These are phyloP conservation scores for Neofusicoccum parvum DNA, from an alignment of 2,329 filamentous ascomycete species.

Conservation along the genomic window DNA sequence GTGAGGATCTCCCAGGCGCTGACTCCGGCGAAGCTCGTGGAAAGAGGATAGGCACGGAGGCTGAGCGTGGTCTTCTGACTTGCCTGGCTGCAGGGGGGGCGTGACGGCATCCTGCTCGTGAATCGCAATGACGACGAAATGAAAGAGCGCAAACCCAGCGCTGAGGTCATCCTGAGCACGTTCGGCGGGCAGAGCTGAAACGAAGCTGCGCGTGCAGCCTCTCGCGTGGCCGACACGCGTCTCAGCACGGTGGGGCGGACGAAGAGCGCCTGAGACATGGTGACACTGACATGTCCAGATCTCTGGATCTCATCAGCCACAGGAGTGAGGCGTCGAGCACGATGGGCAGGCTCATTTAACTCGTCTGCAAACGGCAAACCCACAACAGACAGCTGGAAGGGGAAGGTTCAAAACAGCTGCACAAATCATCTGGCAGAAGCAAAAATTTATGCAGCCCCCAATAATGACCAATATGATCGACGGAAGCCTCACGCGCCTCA, in stretches of 20 bases:
- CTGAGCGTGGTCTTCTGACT: no score
- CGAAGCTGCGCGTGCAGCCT: no score
- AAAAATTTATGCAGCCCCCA: slow-evolving; percentile 3
- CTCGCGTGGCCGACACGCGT: background rate
- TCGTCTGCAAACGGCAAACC: background rate
- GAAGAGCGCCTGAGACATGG: background rate
- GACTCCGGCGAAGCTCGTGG: no score
- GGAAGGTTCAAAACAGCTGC: background rate
- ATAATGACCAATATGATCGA: slow-evolving; percentile 1
- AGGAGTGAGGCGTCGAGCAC: background rate
- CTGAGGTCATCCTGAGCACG: no score
- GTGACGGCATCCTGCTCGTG: no score
- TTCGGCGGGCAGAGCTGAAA: no score
- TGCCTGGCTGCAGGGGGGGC: no score
- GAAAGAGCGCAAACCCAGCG: no score
- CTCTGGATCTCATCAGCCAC: slow-evolving; percentile 4
- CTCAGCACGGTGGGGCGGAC: background rate
- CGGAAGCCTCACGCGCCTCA: slow-evolving; percentile 2
- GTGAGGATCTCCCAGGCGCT: no score
- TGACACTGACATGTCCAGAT: background rate
- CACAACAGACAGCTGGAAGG: slow-evolving; percentile 1
- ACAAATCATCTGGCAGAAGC: background rate
- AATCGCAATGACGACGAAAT: no score
- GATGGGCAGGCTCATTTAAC: background rate
- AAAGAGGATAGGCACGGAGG: no score